Base-by-base conservation (phyloP, 371 early-diverging fungal genomes). In the Globomyces sp. region DNA sequence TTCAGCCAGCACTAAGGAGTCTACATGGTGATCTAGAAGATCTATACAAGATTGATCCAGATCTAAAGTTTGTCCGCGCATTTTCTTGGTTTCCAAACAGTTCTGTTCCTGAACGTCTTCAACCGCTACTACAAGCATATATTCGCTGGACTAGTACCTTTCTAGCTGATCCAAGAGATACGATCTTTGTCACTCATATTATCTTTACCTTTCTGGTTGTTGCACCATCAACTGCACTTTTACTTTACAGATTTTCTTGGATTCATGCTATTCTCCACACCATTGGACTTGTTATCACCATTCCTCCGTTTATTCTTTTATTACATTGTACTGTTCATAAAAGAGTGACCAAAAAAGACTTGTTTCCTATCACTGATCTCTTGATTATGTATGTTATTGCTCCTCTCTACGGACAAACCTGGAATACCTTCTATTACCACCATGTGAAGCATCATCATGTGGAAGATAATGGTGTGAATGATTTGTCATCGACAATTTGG, bases 371-470 rank as follows among this genome's bases (percentile, higher is more conserved):
- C 41, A 63, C 24, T n/a, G 67, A 74, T 50, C 13, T 48, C 8
- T 53, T 68, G 52, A 59, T 74, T 49, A 72, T 68, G 41, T 66
- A 65, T 43, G 43, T 72, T 11, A 69, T 74, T 2, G 68, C 57
- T 34, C 75, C 77, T 36, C 64, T 77, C 60, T 75, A 67, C 57
- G 77, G 77, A 0, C 70, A 75, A 51, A 75, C 77, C 51, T 62
- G 64, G 65, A 66, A 72, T 49, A 73, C 77, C 37, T 77, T 69
- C 66, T 73, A 72, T 65, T 71, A 58, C 53, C 77, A 77, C 57
- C 75, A 77, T 63, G 65, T 73, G 57, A 77, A 77, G 71, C 65
- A 69, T 64, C 77, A 77, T 66, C 77, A 77, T 66, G 67, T 75
- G 62, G 65, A 61, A 47, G 77, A 77, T 68, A 77, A 77, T 42